These are phyloP conservation scores for Furcasterigmium sp. DNA, from an alignment of 2,329 filamentous ascomycete genomes.

Conservation along the genomic window DNA sequence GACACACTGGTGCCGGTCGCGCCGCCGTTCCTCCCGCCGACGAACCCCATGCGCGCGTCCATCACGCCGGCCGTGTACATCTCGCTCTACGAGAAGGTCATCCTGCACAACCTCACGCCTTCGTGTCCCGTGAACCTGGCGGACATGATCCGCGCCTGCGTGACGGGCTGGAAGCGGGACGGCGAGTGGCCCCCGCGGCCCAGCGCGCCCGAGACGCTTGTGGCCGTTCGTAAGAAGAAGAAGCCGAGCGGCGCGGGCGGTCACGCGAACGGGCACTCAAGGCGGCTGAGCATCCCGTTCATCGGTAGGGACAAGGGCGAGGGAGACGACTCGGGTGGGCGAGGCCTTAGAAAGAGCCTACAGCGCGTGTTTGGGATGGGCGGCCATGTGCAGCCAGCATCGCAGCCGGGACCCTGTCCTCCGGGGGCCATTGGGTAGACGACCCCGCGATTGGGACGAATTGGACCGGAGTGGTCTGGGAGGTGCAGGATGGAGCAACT, in stretches of 20 bases:
- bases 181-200: constrained; percentile 83
- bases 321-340: constrained; percentile 24
- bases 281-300: constrained; percentile 43
- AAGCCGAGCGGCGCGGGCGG: constrained; percentile 15
- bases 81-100: constrained; percentile 85
- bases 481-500: no score
- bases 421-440: background rate
- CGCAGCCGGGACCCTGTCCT: background rate
- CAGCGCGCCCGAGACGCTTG: constrained; percentile 35
- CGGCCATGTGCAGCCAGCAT: constrained; percentile 5
- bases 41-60: constrained; percentile 70
- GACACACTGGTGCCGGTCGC: constrained; percentile 66
- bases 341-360: constrained; percentile 39
- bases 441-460: no score
- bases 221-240: constrained; percentile 35
- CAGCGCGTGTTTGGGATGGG: constrained; percentile 40
- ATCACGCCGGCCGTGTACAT: constrained; percentile 71
- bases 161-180: constrained; percentile 87
- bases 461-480: no score
- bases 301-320: constrained; percentile 31
- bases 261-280: constrained; percentile 19
- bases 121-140: constrained; percentile 82
- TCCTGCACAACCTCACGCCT: constrained; percentile 73
- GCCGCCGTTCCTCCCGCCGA: constrained; percentile 64
- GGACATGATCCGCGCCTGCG: constrained; percentile 75